These are phyloP conservation scores for Scheffersomyces lignosus DNA, from an alignment of 805 yeast species.

Conservation along the genomic window DNA sequence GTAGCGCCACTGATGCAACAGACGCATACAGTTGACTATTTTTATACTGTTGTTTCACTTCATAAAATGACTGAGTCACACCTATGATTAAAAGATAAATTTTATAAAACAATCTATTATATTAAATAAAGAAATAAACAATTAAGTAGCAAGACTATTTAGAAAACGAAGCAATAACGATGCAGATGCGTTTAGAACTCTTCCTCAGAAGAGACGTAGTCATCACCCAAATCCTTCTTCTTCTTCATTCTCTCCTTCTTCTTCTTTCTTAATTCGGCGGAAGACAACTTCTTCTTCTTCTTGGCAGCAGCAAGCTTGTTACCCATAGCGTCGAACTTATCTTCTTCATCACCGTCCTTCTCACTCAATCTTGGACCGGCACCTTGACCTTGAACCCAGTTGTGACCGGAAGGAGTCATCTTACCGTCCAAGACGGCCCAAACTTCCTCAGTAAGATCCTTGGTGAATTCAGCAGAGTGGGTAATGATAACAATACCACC, in stretches of 20 bases:
- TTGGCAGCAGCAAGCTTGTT: conserved; percentile 96
- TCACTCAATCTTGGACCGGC: conserved; percentile 98
- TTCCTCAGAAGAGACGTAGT: conserved; percentile 91
- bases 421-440: conserved; percentile 99
- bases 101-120: conserved; percentile 15
- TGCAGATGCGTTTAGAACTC: conserved; percentile 45
- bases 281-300: conserved; percentile 96
- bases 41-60: too few relatives aligned
- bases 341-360: conserved; percentile 90
- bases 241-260: conserved; percentile 99
- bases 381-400: conserved; percentile 99
- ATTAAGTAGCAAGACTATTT: conserved; percentile 3
- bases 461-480: conserved; percentile 99
- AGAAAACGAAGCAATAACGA: conserved; percentile 5
- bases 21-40: too few relatives aligned
- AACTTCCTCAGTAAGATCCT: conserved; percentile 98
- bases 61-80: too few relatives aligned
- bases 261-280: conserved; percentile 99
- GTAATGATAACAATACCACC: conserved; percentile 99
- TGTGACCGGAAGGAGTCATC: conserved; percentile 99
- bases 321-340: conserved; percentile 99
- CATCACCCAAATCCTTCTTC: conserved; percentile 99
- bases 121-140: conserved; percentile 14
- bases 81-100: too few relatives aligned
- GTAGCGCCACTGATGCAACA: too few relatives aligned